A percentile compares a stretch with the other conserved stretches of the same genome.
phyloP scores from a whole-genome alignment of 306 rosid species.

The Dalbergia cultrata region DNA sequence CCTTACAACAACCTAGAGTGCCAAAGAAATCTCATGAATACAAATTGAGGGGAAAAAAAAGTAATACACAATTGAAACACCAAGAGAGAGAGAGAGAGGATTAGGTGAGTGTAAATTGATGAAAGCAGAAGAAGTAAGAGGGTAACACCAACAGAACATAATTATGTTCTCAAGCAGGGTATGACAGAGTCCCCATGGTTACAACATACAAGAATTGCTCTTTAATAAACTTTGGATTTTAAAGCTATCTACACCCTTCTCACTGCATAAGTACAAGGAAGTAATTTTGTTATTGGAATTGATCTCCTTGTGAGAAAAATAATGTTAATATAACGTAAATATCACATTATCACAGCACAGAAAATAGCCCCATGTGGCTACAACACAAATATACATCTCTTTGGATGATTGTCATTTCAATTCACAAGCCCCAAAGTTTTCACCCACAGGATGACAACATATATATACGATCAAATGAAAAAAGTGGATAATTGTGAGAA shows the following conservation, averaged over 20 bases:
- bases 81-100: not conserved
- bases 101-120: not conserved
- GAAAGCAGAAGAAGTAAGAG: not conserved
- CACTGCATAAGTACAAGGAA: not conserved
- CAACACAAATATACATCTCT: no score
- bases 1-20: no score
- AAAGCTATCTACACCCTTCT: not conserved
- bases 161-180: slow-evolving; percentile 11
- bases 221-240: not conserved
- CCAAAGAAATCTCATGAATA: no score
- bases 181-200: not conserved
- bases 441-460: no score
- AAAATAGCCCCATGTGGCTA: no score
- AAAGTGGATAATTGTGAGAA: no score
- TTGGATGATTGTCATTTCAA: no score
- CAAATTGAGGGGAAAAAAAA: no score
- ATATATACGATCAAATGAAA: no score
- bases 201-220: not conserved
- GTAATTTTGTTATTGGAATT: not conserved
- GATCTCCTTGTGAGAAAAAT: slow-evolving; percentile 6
- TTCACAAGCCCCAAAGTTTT: no score
- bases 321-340: not conserved
- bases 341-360: not conserved
- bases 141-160: not conserved
- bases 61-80: no score